phyloP scores from a whole-genome alignment of 2,329 filamentous ascomycete species.

The Cercospora sp. region DNA sequence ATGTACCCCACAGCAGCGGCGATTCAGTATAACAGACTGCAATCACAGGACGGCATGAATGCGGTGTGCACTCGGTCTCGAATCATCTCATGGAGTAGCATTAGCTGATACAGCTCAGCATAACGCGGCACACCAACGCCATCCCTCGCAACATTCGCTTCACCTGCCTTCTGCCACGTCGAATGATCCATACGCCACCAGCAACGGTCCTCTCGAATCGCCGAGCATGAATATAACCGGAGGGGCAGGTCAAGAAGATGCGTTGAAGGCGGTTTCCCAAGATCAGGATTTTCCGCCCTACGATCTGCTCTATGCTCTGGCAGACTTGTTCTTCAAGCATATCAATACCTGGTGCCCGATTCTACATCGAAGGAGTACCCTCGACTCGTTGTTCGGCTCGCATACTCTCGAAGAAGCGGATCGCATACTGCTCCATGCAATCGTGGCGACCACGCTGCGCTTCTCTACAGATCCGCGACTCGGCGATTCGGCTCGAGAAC shows the following conservation, averaged over 20 bases:
- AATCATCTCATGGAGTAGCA: neutral
- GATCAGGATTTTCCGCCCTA: constrained; percentile 59
- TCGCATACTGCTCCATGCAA: constrained; percentile 79
- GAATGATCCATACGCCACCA: constrained; percentile 36
- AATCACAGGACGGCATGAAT: constrained; percentile 18
- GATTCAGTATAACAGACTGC: constrained; percentile 30
- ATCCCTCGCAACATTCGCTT: constrained; percentile 26
- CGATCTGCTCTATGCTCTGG: constrained; percentile 60
- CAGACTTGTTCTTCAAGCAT: constrained; percentile 65
- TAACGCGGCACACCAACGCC: constrained; percentile 24
- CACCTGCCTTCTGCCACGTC: constrained; percentile 22
- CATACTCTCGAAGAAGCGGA: constrained; percentile 77
- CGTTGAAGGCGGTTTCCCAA: constrained; percentile 36
- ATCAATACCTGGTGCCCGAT: constrained; percentile 77
- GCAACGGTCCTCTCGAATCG: constrained; percentile 55
- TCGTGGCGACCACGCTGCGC: constrained; percentile 82
- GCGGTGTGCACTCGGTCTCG: neutral
- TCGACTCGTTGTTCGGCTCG: constrained; percentile 76
- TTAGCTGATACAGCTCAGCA: constrained; percentile 21
- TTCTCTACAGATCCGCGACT: constrained; percentile 78
- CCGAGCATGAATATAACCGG: constrained; percentile 57
- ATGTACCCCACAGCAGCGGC: constrained; percentile 38
- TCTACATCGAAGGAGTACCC: constrained; percentile 77
- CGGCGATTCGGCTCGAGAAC: constrained; percentile 68
- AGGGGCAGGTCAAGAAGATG: constrained; percentile 24